Evolutionary conservation across 2,329 filamentous ascomycete genomes (phyloP).

Genomic region (Trichoderma brevicompactum): DNA sequence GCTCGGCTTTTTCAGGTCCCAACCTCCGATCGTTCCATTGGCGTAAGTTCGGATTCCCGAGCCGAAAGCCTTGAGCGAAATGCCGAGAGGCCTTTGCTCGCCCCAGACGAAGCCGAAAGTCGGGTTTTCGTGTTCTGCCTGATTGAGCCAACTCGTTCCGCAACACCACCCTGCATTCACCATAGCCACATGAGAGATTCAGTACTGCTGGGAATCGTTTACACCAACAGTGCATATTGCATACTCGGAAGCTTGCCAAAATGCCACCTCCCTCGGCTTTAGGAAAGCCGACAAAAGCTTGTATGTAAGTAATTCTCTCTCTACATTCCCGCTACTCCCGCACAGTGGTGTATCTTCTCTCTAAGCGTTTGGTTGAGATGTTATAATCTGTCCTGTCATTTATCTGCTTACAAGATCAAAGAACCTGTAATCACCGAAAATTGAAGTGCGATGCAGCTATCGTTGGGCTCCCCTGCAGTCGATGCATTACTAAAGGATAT

Average conservation of each 20-base stretch:
- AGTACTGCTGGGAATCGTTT: neutral
- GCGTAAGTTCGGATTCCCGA: too few relatives aligned
- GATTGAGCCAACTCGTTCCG: too few relatives aligned
- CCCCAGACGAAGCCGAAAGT: too few relatives aligned
- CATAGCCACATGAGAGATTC: neutral
- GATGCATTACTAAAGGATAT: constrained; percentile 10
- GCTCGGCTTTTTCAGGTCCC: too few relatives aligned
- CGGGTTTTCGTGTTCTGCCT: too few relatives aligned
- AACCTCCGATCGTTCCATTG: too few relatives aligned
- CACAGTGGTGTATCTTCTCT: neutral
- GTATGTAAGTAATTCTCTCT: neutral
- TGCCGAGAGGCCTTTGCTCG: too few relatives aligned
- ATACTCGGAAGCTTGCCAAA: neutral
- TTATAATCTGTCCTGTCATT: neutral
- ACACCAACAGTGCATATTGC: neutral
- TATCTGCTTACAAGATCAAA: neutral
- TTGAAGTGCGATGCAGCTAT: constrained; percentile 1
- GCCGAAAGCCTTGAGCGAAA: too few relatives aligned
- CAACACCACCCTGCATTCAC: too few relatives aligned
- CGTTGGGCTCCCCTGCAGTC: neutral
- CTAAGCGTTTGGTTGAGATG: neutral
- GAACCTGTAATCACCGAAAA: constrained; percentile 5
- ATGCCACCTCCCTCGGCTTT: neutral
- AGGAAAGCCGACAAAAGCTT: constrained; percentile 14
- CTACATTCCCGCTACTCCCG: neutral